These are phyloP conservation scores for Aspergillus sp. DNA, from an alignment of 2,329 filamentous ascomycete genomes.

Conservation along the genomic window DNA sequence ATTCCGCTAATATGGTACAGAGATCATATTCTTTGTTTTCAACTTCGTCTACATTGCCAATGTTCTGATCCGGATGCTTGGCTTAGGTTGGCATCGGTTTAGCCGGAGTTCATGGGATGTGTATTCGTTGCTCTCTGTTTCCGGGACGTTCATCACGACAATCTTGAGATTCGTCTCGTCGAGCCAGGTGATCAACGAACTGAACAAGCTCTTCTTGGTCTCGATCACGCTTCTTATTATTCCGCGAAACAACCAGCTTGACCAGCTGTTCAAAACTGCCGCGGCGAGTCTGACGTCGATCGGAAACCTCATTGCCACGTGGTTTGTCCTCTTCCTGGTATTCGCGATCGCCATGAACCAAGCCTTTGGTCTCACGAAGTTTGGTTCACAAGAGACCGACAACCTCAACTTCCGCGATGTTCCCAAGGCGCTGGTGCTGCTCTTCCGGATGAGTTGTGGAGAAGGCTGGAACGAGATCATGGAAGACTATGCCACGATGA, in stretches of 20 bases:
- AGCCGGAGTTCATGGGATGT: slow-evolving; percentile 93
- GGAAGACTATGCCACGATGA: slow-evolving; percentile 87
- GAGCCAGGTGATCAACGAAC: slow-evolving; percentile 66
- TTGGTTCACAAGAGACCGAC: slow-evolving; percentile 69
- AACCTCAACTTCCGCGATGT: slow-evolving; percentile 94
- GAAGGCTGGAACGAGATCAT: slow-evolving; percentile 97
- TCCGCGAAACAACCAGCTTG: slow-evolving; percentile 91
- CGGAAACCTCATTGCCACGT: slow-evolving; percentile 87
- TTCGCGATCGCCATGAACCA: slow-evolving; percentile 97
- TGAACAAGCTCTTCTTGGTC: slow-evolving; percentile 94
- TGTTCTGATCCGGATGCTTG: slow-evolving; percentile 78
- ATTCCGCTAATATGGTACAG: slow-evolving; percentile 42
- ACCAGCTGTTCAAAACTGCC: slow-evolving; percentile 98
- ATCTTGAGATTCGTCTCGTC: slow-evolving; percentile 67
- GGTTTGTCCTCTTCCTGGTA: slow-evolving; percentile 94
- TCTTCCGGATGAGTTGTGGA: slow-evolving; percentile 90
- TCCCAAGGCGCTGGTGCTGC: slow-evolving; percentile 86
- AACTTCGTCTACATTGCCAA: slow-evolving; percentile 82
- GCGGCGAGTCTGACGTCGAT: slow-evolving; percentile 91
- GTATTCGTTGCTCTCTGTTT: slow-evolving; percentile 78
- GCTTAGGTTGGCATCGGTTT: slow-evolving; percentile 89
- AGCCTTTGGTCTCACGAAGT: slow-evolving; percentile 90
- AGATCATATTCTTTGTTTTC: slow-evolving; percentile 76
- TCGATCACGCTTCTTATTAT: slow-evolving; percentile 87
- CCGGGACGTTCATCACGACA: slow-evolving; percentile 79